phyloP scores from a whole-genome alignment of 139 green algal genomes.

The Desmodesmus armatus region DNA sequence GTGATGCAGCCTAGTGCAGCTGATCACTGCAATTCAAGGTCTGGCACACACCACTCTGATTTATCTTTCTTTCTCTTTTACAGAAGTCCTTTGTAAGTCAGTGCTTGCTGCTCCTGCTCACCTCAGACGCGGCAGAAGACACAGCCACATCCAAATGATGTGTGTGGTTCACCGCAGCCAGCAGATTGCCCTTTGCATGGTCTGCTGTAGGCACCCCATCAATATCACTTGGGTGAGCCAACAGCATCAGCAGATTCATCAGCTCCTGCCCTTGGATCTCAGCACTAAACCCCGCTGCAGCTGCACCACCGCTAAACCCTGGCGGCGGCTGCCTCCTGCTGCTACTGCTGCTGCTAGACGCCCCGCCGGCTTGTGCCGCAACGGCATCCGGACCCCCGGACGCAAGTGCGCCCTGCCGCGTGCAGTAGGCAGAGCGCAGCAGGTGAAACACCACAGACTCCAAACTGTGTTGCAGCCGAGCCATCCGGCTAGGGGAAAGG shows the following conservation, averaged over 20 bases:
- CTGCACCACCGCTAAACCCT: conserved; percentile 18
- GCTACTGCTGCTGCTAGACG: conserved; percentile 3
- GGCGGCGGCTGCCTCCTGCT: neutral
- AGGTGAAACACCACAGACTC: conserved; percentile 54
- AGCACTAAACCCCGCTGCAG: conserved; percentile 25
- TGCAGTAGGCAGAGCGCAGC: conserved; percentile 57
- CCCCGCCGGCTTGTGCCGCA: conserved; percentile 1
- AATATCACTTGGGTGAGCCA: conserved; percentile 45
- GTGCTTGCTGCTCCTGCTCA: conserved; percentile 55
- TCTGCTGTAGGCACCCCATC: neutral
- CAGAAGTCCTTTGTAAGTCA: no score
- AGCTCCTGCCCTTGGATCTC: conserved; percentile 67
- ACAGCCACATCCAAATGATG: conserved; percentile 45
- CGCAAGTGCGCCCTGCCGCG: neutral
- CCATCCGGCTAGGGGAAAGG: neutral
- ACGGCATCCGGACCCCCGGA: neutral
- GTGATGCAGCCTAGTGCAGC: no score
- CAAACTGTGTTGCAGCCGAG: conserved; percentile 32
- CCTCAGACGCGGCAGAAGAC: conserved; percentile 35
- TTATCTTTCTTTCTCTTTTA: no score
- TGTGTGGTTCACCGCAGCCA: conserved; percentile 8
- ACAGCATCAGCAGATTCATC: conserved; percentile 65
- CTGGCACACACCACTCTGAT: no score
- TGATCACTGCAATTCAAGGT: no score
- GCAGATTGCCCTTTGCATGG: neutral